A percentile compares a stretch with the other conserved stretches of the same genome.
Evolutionary conservation across 179 eudicot species (phyloP).

Genomic region (Camellia oleifera): DNA sequence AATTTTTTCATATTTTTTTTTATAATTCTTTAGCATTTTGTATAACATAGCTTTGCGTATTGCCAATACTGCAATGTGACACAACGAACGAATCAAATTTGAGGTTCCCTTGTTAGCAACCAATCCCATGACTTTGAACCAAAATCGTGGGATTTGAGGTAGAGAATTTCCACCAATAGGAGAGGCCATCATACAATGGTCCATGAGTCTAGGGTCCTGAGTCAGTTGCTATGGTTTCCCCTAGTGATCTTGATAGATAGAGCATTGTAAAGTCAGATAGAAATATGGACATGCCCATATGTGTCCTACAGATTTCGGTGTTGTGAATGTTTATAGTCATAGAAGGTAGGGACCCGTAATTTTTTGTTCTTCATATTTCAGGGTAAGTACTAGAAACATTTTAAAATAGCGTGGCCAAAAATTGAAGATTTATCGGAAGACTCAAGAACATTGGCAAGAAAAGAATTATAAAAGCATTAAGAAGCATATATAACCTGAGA

Average conservation of each 20-base stretch:
- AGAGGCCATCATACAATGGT: background rate
- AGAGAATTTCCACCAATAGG: background rate
- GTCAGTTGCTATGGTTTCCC: background rate
- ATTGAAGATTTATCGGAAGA: background rate
- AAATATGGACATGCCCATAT: background rate
- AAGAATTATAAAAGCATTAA: background rate
- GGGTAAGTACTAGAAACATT: background rate
- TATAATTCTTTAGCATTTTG: too few relatives aligned
- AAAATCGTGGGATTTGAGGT: too few relatives aligned
- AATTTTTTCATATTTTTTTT: too few relatives aligned
- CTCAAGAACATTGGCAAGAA: background rate
- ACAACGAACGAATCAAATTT: too few relatives aligned
- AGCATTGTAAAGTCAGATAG: background rate
- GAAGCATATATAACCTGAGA: background rate
- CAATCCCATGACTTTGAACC: too few relatives aligned
- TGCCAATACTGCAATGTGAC: too few relatives aligned
- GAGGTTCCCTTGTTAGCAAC: background rate
- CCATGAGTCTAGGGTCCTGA: background rate
- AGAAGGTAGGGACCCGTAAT: background rate
- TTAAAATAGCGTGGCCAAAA: background rate
- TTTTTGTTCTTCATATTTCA: background rate
- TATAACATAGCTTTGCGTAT: too few relatives aligned
- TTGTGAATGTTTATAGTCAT: background rate
- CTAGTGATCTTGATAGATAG: background rate
- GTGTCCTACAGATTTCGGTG: background rate